phyloP scores from a whole-genome alignment of 176 grass and related monocot genomes.

The Bonia amplexicaulis region DNA sequence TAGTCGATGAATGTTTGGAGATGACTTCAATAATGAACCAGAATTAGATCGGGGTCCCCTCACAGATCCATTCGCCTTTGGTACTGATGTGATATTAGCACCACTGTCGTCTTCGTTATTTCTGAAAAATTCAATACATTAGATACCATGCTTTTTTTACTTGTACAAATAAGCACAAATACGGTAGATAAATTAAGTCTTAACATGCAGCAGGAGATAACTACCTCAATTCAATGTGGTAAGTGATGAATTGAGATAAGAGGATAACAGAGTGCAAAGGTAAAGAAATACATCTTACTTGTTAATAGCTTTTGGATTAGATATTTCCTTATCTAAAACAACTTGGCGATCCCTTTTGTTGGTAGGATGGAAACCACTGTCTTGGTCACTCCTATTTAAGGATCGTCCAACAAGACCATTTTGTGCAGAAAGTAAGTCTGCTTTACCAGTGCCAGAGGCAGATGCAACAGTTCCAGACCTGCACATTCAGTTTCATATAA shows the following conservation, averaged over 20 bases:
- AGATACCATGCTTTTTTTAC: slow-evolving; percentile 17
- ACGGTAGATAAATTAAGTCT: background rate
- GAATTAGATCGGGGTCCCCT: slow-evolving; percentile 74
- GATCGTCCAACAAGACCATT: slow-evolving; percentile 50
- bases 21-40: slow-evolving; percentile 63
- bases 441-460: slow-evolving; percentile 43
- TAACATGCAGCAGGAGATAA: slow-evolving; percentile 6
- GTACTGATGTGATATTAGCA: slow-evolving; percentile 41
- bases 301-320: slow-evolving; percentile 54
- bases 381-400: slow-evolving; percentile 66
- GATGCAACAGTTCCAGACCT: slow-evolving; percentile 55
- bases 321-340: slow-evolving; percentile 49
- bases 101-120: slow-evolving; percentile 47
- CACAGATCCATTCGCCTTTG: slow-evolving; percentile 56
- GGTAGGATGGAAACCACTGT: slow-evolving; percentile 46
- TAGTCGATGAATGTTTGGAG: slow-evolving; percentile 46
- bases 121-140: slow-evolving; percentile 44
- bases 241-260: slow-evolving; percentile 13
- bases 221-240: background rate
- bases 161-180: slow-evolving; percentile 3
- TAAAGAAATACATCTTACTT: slow-evolving; percentile 63
- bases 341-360: slow-evolving; percentile 63
- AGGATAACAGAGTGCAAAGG: slow-evolving; percentile 2
- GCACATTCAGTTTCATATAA: slow-evolving; percentile 36
- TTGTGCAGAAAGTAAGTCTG: slow-evolving; percentile 67